phyloP scores from a whole-genome alignment of 2,329 filamentous ascomycete genomes.

The Aureobasidium sp. region DNA sequence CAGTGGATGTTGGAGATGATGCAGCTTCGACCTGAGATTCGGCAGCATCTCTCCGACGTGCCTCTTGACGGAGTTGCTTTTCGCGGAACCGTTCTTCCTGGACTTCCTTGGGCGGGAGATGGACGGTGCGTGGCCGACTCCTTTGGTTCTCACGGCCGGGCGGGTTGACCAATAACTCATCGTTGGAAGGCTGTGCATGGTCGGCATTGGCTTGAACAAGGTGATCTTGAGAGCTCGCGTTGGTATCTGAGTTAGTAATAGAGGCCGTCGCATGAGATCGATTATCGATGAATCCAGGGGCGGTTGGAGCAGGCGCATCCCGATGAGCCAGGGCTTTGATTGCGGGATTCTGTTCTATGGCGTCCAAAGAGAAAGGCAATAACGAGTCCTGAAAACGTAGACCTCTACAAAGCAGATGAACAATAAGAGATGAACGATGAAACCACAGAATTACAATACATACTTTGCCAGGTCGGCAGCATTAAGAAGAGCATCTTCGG shows the following conservation, averaged over 20 bases:
- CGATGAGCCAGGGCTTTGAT: not conserved
- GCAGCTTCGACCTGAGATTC: slow-evolving; percentile 17
- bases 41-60: slow-evolving; percentile 23
- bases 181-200: not conserved
- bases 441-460: slow-evolving; percentile 23
- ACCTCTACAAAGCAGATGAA: slow-evolving; percentile 35
- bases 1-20: slow-evolving; percentile 55
- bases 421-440: slow-evolving; percentile 10
- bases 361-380: slow-evolving; percentile 31
- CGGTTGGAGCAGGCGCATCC: not conserved
- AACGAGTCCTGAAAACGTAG: slow-evolving; percentile 50
- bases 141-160: slow-evolving; percentile 10
- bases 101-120: slow-evolving; percentile 42
- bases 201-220: not conserved
- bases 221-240: not conserved
- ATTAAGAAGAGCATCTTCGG: slow-evolving; percentile 48
- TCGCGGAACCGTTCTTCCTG: slow-evolving; percentile 41
- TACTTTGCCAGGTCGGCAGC: slow-evolving; percentile 51
- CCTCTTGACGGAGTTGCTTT: slow-evolving; percentile 29
- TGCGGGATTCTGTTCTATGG: slow-evolving; percentile 13
- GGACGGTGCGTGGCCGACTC: slow-evolving; percentile 32
- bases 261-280: not conserved
- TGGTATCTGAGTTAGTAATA: not conserved
- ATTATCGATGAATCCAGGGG: not conserved
- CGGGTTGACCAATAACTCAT: not conserved